Evolutionary conservation across 305 asterid genomes (phyloP), one percentile per base, ranked within the genome.

Genomic region (Fraxinus sp.): DNA sequence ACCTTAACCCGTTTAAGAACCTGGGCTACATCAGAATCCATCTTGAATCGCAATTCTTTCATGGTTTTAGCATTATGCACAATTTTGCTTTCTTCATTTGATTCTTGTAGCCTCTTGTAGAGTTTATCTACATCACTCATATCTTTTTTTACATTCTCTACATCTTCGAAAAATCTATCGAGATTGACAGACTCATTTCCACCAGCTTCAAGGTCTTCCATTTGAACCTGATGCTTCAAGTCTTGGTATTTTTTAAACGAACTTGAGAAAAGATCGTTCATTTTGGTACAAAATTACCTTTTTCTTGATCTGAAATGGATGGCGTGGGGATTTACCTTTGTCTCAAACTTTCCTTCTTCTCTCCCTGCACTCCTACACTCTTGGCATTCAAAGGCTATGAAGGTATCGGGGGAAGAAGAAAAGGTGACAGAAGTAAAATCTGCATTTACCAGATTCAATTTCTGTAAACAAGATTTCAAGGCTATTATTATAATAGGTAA

Each of bases 201-300:
- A 0, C 95, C 96, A 3, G 88, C 81, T 82, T 94, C 97, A 18
- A 92, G 86, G 85, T 93, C 98, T n/a, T 87, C 88, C 83, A 77
- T 83, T 1, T 84, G 85, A 46, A 83, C 85, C 82, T 87, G 89
- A 20, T 74, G 82, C 76, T 83, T 87, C 30, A 87, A 46, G 74
- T 89, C 97, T 74, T 93, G 95, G 88, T 88, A 86, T 30, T 79
- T 88, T 76, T 85, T 91, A 84, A 95, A 89, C 0, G 98, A 95
- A 57, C 83, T 90, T 9, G 98, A 95, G 88, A 95, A 90, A 1
- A 95, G 92, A 71, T 95, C 98, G 74, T 95, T 95, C 98, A 95
- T 95, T 83, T 92, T 78, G 79, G 80, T 62, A 52, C 68, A 20
- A 59, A 59, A 7, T 59, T 59, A 6, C 76, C 49, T 30, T 22